phyloP scores from a whole-genome alignment of 495 filamentous ascomycete species.

The Acidomyces sp. region DNA sequence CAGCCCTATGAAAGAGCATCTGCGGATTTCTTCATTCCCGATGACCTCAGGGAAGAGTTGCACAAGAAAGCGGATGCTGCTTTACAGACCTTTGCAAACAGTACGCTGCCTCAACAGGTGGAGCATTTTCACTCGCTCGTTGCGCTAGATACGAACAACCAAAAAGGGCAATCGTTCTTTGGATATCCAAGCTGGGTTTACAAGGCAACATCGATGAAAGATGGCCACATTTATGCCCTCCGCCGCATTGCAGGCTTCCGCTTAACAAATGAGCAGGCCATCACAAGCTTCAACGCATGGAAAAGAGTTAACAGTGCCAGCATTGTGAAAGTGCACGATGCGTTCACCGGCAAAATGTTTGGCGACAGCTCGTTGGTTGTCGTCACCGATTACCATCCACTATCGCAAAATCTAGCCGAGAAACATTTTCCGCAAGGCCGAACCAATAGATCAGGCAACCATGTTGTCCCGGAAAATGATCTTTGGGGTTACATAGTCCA shows the following conservation, averaged over 20 bases:
- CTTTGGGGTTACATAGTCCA: constrained; percentile 91
- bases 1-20: constrained; percentile 69
- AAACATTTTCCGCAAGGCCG: constrained; percentile 44
- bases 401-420: constrained; percentile 80
- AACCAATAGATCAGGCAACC: constrained; percentile 22
- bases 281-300: constrained; percentile 79
- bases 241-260: constrained; percentile 76
- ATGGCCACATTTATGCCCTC: constrained; percentile 71
- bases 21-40: constrained; percentile 82
- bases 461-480: constrained; percentile 56
- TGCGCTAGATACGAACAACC: constrained; percentile 69
- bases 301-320: constrained; percentile 69
- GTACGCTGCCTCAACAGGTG: constrained; percentile 55
- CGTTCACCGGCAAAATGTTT: constrained; percentile 84
- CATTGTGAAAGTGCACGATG: constrained; percentile 78
- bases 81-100: constrained; percentile 69
- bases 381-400: constrained; percentile 83
- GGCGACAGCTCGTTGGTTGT: constrained; percentile 91
- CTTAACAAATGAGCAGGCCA: constrained; percentile 76
- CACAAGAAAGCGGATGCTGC: constrained; percentile 80
- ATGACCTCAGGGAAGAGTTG: constrained; percentile 70
- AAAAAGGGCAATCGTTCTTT: constrained; percentile 62
- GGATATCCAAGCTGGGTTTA: constrained; percentile 87
- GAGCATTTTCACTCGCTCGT: constrained; percentile 86
- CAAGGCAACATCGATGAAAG: constrained; percentile 80